Base-by-base conservation (phyloP, 352 stramenopile species). In the Stramenopiles sp. region DNA sequence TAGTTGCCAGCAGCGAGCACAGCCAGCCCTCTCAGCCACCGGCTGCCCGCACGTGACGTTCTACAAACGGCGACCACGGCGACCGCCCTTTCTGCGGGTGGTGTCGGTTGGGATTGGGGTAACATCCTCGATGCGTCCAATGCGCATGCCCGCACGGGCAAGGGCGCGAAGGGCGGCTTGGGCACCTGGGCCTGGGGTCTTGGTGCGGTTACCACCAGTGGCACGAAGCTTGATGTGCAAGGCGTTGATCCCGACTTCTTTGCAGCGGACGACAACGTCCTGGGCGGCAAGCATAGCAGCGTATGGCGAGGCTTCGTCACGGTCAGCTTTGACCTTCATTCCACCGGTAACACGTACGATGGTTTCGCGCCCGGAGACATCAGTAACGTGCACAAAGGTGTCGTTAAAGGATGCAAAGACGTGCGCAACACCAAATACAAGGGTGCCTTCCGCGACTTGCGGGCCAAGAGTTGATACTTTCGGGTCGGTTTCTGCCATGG, bases 291-390 rank as follows among this genome's bases (percentile, higher is more conserved):
- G 91, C 96, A 99, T 99, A 73, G 96, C 95, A 78, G 96, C 96
- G 86, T 99, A 99, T 18, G 96, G 96, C 76, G 92, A 98, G 77
- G 94, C 94, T 86, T 99, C 96, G 81, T 99, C 96, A 84, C 95
- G 92, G 85, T 99, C 96, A 74, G 95, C 95, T 90, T 99, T 99
- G 74, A 99, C 96, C 86, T 99, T 99, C 96, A 99, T 99, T 77
- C 96, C 96, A 80, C 96, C 96, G 3, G 96, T 99, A 69, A 99
- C 94, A 84, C 96, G 94, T 77, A 97, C 91, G 82, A 99, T 92
- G 78, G 96, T 99, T 85, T 99, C 96, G 73, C 95, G 88, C 80
- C 96, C 96, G 75, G 94, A 98, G 63, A 99, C 88, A 87, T 99
- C 96, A 68, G 96, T 99, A 74, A 99, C 92, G 84, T 99, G 96